Evolutionary conservation across 768 basidiomycete species (phyloP).

Genomic region (Lactarius sanguifluus): DNA sequence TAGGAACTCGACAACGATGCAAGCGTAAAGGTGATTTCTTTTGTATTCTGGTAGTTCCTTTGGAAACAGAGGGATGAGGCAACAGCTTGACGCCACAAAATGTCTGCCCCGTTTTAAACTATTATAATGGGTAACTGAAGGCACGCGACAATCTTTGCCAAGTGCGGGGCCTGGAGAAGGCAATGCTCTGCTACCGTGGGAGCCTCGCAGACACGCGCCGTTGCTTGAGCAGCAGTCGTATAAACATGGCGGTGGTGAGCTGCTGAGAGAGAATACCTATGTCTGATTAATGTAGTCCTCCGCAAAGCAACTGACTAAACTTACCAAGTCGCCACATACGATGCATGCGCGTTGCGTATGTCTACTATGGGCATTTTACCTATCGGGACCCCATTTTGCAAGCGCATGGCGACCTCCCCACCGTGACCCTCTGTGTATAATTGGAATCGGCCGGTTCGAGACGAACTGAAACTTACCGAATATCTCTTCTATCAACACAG

Average conservation of each 20-base stretch:
- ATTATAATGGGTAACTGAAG: too few relatives aligned
- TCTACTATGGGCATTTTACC: slow-evolving; percentile 83
- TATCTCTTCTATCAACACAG: slow-evolving; percentile 87
- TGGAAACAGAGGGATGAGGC: not conserved
- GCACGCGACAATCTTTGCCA: not conserved
- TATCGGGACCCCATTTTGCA: slow-evolving; percentile 76
- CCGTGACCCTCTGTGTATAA: slow-evolving; percentile 73
- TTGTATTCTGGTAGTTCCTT: too few relatives aligned
- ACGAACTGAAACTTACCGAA: slow-evolving; percentile 59
- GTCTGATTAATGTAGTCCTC: not conserved
- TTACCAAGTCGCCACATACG: slow-evolving; percentile 94
- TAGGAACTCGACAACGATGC: not conserved
- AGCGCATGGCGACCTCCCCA: slow-evolving; percentile 60
- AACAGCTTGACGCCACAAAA: not conserved
- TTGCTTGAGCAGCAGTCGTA: slow-evolving; percentile 60
- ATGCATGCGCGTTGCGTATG: slow-evolving; percentile 89
- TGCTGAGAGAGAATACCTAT: slow-evolving; percentile 86
- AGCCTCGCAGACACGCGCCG: slow-evolving; percentile 49
- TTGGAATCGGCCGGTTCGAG: not conserved
- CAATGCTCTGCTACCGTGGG: slow-evolving; percentile 48
- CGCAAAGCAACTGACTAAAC: slow-evolving; percentile 24
- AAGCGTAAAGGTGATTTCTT: too few relatives aligned
- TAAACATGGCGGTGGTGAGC: slow-evolving; percentile 85
- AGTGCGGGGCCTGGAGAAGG: not conserved
- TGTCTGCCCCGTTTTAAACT: too few relatives aligned